phyloP scores from a whole-genome alignment of 2,329 filamentous ascomycete species.

The Madurella fahalii region DNA sequence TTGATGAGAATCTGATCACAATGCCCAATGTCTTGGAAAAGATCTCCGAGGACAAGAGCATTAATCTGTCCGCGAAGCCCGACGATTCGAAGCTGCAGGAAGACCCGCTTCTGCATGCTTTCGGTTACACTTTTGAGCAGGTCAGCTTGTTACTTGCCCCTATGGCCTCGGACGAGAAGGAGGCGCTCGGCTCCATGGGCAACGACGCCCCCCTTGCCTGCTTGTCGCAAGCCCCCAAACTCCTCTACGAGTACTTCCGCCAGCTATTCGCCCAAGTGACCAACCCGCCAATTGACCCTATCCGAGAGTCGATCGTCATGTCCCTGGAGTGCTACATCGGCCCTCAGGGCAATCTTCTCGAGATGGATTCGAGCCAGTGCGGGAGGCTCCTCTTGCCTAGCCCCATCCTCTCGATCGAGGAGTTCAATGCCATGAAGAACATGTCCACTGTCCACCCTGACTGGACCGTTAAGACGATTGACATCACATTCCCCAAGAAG shows the following conservation, averaged over 20 bases:
- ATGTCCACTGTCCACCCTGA: too few species aligned
- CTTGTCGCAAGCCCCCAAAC: constrained; percentile 80
- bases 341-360: constrained; percentile 88
- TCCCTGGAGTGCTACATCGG: constrained; percentile 94
- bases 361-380: constrained; percentile 90
- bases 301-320: constrained; percentile 97
- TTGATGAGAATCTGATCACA: constrained; percentile 79
- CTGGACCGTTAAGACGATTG: too few species aligned
- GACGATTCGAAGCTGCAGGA: constrained; percentile 72
- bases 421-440: too few species aligned
- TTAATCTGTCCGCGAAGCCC: constrained; percentile 64
- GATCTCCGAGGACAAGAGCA: constrained; percentile 50
- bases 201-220: constrained; percentile 93
- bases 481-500: too few species aligned
- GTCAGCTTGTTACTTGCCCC: constrained; percentile 86
- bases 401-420: too few species aligned
- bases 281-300: constrained; percentile 95
- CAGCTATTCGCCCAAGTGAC: constrained; percentile 97
- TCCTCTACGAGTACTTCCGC: constrained; percentile 95
- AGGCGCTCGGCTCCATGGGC: constrained; percentile 95
- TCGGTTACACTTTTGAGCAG: constrained; percentile 94
- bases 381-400: constrained; percentile 76
- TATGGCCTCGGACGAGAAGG: constrained; percentile 97
- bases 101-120: constrained; percentile 78
- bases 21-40: constrained; percentile 69